Conservation (phyloP, 805 yeast species). For the Saccharomyces eubayanus region DNA sequence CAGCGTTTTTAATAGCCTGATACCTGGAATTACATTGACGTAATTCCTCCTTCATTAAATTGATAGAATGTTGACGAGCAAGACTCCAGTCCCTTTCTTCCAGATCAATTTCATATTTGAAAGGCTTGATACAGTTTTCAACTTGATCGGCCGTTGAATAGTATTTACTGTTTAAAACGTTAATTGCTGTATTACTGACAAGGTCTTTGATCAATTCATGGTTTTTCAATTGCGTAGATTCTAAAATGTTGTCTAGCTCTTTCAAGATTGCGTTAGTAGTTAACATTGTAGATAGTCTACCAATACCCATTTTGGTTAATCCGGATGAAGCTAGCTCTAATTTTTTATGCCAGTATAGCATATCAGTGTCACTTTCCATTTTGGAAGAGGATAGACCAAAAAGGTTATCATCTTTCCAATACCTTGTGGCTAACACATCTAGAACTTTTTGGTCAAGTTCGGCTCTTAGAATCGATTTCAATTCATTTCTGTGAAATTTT, state of each 20-base stretch:
- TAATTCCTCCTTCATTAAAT: conserved; percentile 72
- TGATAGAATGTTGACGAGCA: conserved; percentile 70
- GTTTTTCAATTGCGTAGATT: conserved; percentile 63
- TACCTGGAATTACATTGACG: conserved; percentile 67
- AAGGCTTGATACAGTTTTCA: conserved; percentile 96
- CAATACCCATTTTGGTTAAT: conserved; percentile 87
- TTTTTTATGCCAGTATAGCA: conserved; percentile 80
- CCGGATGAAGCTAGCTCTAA: conserved; percentile 76
- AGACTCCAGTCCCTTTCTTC: conserved; percentile 90
- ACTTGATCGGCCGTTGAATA: conserved; percentile 96
- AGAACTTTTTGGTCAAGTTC: conserved; percentile 85
- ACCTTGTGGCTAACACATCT: conserved; percentile 78
- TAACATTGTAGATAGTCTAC: conserved; percentile 76
- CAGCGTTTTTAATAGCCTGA: conserved; percentile 48
- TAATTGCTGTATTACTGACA: conserved; percentile 75
- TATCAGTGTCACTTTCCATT: conserved; percentile 41
- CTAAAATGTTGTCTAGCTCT: conserved; percentile 68
- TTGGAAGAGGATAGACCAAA: conserved; percentile 41
- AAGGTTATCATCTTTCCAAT: conserved; percentile 67
- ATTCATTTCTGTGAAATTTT: conserved; percentile 72
- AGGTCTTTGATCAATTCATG: conserved; percentile 83
- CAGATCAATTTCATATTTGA: conserved; percentile 91
- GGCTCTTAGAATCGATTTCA: conserved; percentile 66
- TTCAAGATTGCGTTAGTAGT: conserved; percentile 71
- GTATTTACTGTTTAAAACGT: conserved; percentile 68